Evolutionary conservation across 1,284 basidiomycete species (phyloP), one percentile per base, ranked within the genome.

Genomic region (Tilletia walkeri): DNA sequence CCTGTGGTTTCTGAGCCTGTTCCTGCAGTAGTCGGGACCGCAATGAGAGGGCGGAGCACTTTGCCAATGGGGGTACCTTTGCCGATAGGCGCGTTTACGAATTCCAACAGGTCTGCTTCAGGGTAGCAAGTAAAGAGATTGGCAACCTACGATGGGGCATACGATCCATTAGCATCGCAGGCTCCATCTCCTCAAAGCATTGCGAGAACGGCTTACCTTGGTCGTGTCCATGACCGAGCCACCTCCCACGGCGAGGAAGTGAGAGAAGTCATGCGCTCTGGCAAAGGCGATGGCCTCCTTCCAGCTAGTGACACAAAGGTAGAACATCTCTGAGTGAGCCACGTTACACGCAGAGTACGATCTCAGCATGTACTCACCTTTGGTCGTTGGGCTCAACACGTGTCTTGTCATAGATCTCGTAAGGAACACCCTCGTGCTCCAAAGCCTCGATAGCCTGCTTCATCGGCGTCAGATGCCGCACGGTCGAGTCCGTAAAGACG

Each of bases 211-310:
- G 91, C 56, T 38, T 36, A 61, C 89, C 84, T 96, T 95, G 56
- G 93, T 91, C 0, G 94, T 96, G 82, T 97, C 95, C 84, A 98
- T 98, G 39, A 95, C 93, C 75, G 92, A 94, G 73, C 95, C 95
- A 54, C 95, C 95, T 75, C 95, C 94, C 36, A 97, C 92, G 50
- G 75, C 67, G 36, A 80, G 67, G 69, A 78, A 96, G 84, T 97
- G 95, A 76, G 91, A 93, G 83, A 95, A 93, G 84, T 96, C 89
- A 68, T 93, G 89, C 71, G 89, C 79, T 72, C 94, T 88, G 4
- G 94, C 89, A 90, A 94, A 98, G 34, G 88, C 86, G 76, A 98
- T 95, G 18, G 95, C 95, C 61, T 90, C 88, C 71, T 90, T 87
- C 90, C 89, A 67, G 56, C 68, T 69, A 47, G 24, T 30, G 24